A percentile compares a stretch with the other conserved stretches of the same genome.
These are phyloP conservation scores for Pseudogymnoascus sp. DNA, from an alignment of 2,329 filamentous ascomycete species.

Conservation along the genomic window DNA sequence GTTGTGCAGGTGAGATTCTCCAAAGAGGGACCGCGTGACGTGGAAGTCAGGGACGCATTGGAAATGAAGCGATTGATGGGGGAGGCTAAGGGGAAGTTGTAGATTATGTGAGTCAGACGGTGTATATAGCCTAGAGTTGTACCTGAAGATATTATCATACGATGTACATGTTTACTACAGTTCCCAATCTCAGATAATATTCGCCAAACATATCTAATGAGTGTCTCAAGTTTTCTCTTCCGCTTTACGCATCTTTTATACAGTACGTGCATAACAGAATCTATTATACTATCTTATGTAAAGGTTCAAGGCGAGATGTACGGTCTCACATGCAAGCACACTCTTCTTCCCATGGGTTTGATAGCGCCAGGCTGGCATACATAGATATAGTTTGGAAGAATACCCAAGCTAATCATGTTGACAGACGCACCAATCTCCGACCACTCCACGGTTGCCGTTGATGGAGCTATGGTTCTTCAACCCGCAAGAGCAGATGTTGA, in stretches of 20 bases:
- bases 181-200: neutral
- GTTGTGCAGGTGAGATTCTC: constrained; percentile 49
- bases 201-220: neutral
- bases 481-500: neutral
- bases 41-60: constrained; percentile 37
- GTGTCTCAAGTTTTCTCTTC: no score
- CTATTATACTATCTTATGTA: neutral
- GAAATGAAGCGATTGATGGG: neutral
- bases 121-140: neutral
- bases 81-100: neutral
- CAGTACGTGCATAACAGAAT: no score
- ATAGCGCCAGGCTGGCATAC: neutral
- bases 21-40: constrained; percentile 41
- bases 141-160: neutral
- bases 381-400: neutral
- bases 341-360: neutral
- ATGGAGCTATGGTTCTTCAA: neutral
- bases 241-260: no score
- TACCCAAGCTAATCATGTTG: neutral
- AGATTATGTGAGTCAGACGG: neutral
- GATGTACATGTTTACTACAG: neutral
- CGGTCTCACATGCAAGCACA: neutral
- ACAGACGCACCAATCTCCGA: neutral
- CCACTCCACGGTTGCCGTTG: neutral
- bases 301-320: neutral